A percentile compares a stretch with the other conserved stretches of the same genome.
phyloP scores from a whole-genome alignment of 441 rosid genomes.

The Sinapis alba region DNA sequence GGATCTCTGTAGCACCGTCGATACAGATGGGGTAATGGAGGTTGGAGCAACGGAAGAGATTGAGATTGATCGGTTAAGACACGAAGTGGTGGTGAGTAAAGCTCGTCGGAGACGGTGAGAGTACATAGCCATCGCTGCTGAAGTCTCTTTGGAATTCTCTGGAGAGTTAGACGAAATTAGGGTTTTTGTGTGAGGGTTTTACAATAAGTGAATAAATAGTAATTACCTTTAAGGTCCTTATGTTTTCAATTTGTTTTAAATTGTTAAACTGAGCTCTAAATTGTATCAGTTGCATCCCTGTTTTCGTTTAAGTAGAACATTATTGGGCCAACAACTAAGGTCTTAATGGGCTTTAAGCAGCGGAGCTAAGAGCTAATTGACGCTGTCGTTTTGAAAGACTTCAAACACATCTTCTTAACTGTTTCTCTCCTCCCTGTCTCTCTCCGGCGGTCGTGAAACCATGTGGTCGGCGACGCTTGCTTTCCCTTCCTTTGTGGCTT shows the following conservation, averaged over 20 bases:
- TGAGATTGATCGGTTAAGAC: slow-evolving; percentile 31
- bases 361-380: neutral
- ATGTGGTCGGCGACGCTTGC: slow-evolving; percentile 47
- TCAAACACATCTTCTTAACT: neutral
- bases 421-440: neutral
- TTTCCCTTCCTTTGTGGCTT: slow-evolving; percentile 31
- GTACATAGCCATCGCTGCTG: slow-evolving; percentile 40
- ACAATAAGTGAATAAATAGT: neutral
- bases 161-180: slow-evolving; percentile 26
- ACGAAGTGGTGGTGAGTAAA: slow-evolving; percentile 28
- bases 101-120: slow-evolving; percentile 51
- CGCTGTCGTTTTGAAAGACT: slow-evolving; percentile 3
- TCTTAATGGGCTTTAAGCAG: slow-evolving; percentile 25
- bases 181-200: slow-evolving; percentile 34
- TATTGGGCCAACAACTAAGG: neutral
- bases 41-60: neutral
- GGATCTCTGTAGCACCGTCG: slow-evolving; percentile 24
- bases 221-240: neutral
- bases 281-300: neutral
- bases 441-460: slow-evolving; percentile 25
- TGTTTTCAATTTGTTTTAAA: neutral
- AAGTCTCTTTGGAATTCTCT: neutral
- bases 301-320: neutral
- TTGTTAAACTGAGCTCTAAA: neutral
- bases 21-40: neutral